These are phyloP conservation scores for Davidsoniella australis DNA, from an alignment of 2,329 filamentous ascomycete species.

Conservation along the genomic window DNA sequence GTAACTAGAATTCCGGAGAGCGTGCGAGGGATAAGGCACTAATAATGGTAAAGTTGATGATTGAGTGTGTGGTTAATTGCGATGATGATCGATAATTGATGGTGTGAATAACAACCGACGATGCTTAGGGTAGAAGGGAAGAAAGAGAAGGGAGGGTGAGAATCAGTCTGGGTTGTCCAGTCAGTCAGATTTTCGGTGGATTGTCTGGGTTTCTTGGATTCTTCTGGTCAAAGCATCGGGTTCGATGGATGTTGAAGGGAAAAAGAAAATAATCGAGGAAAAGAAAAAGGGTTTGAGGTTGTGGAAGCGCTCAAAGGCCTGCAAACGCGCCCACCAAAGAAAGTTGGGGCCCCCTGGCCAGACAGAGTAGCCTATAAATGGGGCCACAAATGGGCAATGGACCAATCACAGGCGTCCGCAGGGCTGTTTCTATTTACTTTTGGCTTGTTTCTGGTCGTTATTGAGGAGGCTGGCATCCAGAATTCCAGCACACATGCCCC, in stretches of 20 bases:
- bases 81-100: constrained; percentile 4
- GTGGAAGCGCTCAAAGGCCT: not conserved
- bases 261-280: constrained; percentile 1
- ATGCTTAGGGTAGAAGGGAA: constrained; percentile 5
- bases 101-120: not conserved
- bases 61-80: not conserved
- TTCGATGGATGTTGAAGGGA: not conserved
- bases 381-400: constrained; percentile 4
- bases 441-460: not conserved
- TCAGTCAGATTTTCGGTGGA: not conserved
- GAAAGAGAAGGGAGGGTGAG: constrained; percentile 1
- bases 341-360: not conserved
- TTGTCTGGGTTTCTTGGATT: not conserved
- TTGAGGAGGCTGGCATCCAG: constrained; percentile 10
- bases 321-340: not conserved
- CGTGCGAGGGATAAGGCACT: constrained; percentile 1
- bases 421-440: constrained; percentile 8
- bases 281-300: constrained; percentile 11
- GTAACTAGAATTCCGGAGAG: constrained; percentile 6
- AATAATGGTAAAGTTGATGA: not conserved
- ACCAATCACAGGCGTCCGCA: constrained; percentile 12
- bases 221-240: not conserved
- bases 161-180: constrained; percentile 4
- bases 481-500: not conserved
- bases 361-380: not conserved